Percentiles rank a stretch among this genome's conserved stretches.
Evolutionary conservation across 108 stramenopile genomes (phyloP).

Genomic region (Discostella pseudostelligera): DNA sequence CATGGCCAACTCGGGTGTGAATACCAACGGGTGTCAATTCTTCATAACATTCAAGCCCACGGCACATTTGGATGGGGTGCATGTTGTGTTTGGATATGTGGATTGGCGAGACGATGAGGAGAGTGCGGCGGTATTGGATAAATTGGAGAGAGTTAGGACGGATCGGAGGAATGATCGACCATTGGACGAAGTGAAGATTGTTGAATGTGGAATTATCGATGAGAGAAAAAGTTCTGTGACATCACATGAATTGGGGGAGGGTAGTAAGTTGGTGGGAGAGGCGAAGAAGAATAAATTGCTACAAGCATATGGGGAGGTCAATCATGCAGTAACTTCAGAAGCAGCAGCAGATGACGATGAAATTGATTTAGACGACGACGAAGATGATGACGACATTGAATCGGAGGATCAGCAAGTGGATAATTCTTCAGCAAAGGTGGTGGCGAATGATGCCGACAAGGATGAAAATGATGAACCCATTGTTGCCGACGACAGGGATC

Average conservation of each 20-base stretch:
- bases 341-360: slow-evolving; percentile 37
- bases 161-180: slow-evolving; percentile 54
- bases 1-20: slow-evolving; percentile 88
- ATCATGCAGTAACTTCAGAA: neutral
- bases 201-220: slow-evolving; percentile 63
- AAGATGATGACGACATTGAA: slow-evolving; percentile 34
- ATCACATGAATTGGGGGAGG: slow-evolving; percentile 15
- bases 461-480: slow-evolving; percentile 32
- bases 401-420: neutral
- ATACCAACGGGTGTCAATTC: slow-evolving; percentile 92
- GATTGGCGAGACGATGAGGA: slow-evolving; percentile 67
- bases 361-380: slow-evolving; percentile 52
- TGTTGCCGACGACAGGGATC: no score
- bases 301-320: slow-evolving; percentile 30
- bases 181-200: slow-evolving; percentile 43
- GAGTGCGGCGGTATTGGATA: slow-evolving; percentile 64
- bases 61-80: slow-evolving; percentile 87
- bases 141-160: slow-evolving; percentile 72
- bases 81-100: slow-evolving; percentile 91
- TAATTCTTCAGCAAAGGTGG: no score
- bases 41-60: slow-evolving; percentile 80
- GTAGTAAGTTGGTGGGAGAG: slow-evolving; percentile 32
- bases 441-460: slow-evolving; percentile 8
- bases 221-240: slow-evolving; percentile 20
- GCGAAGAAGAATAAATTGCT: slow-evolving; percentile 46